phyloP scores from a whole-genome alignment of 768 basidiomycete species.

The Lepiota brunneoincarnata region DNA sequence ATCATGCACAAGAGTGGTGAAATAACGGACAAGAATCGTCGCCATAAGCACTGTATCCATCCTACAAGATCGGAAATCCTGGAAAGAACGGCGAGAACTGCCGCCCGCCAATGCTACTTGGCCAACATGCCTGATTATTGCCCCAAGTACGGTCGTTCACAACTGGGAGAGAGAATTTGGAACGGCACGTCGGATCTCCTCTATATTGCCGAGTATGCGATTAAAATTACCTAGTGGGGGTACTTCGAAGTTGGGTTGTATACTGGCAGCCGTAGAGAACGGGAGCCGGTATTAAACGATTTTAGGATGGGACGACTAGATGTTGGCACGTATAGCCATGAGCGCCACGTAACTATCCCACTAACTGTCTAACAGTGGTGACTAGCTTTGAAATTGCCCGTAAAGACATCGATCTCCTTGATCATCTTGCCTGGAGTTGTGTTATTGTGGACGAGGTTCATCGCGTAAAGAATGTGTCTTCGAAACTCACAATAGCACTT shows the following conservation, averaged over 20 bases:
- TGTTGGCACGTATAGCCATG: conserved; percentile 52
- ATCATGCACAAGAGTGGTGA: conserved; percentile 85
- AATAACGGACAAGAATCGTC: conserved; percentile 58
- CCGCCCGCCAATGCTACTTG: conserved; percentile 72
- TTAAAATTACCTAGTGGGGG: conserved; percentile 65
- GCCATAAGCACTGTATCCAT: conserved; percentile 63
- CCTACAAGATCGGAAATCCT: conserved; percentile 57
- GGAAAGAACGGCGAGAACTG: conserved; percentile 49
- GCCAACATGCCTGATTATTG: conserved; percentile 87
- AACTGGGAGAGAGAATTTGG: conserved; percentile 92
- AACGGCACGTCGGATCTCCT: conserved; percentile 44
- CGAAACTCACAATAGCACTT: conserved; percentile 66
- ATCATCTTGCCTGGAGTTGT: conserved; percentile 67
- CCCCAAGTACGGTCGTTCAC: conserved; percentile 76
- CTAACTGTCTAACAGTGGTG: conserved; percentile 51
- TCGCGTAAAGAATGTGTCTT: conserved; percentile 75
- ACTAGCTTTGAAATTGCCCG: conserved; percentile 77
- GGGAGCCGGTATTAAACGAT: conserved; percentile 56
- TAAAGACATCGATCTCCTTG: conserved; percentile 64
- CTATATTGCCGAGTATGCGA: not conserved
- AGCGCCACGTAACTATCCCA: not conserved
- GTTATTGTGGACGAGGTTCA: conserved; percentile 91
- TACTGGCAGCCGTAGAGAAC: conserved; percentile 48
- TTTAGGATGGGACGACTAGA: conserved; percentile 85
- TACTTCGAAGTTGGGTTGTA: conserved; percentile 88